Evolutionary conservation across 169 alveolate species (phyloP).

Genomic region (Plasmodium vivax): DNA sequence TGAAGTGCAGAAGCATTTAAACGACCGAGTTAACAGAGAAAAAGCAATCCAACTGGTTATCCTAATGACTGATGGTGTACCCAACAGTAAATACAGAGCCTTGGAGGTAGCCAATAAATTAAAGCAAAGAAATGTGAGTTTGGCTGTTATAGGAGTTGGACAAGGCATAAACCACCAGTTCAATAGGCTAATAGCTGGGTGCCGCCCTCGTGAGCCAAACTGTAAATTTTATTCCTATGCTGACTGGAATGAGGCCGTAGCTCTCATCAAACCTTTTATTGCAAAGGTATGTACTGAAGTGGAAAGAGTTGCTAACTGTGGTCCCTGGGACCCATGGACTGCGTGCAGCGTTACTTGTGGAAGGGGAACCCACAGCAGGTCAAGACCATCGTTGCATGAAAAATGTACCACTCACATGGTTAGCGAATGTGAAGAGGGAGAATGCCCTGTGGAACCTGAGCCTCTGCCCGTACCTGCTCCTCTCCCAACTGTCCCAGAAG

Average conservation of each 20-base stretch:
- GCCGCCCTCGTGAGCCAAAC: neutral
- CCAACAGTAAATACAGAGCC: neutral
- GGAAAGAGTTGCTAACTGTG: constrained; percentile 48
- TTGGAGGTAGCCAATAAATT: neutral
- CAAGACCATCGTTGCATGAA: constrained; percentile 22
- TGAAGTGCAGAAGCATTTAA: neutral
- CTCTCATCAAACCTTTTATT: constrained; percentile 38
- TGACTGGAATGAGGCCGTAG: constrained; percentile 7
- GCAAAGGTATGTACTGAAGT: constrained; percentile 40
- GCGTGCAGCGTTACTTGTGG: constrained; percentile 59
- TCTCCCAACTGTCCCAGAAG: neutral
- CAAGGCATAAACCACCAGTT: neutral
- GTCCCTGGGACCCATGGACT: constrained; percentile 48
- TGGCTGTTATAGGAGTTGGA: constrained; percentile 52
- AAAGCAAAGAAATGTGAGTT: neutral
- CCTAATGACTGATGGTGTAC: constrained; percentile 54
- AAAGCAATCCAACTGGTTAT: constrained; percentile 42
- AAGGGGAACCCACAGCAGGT: constrained; percentile 19
- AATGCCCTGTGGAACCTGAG: constrained; percentile 2
- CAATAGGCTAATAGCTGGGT: constrained; percentile 33
- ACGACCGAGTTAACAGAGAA: neutral
- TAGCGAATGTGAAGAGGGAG: neutral
- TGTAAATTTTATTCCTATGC: constrained; percentile 38
- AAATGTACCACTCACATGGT: constrained; percentile 6
- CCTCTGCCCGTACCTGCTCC: constrained; percentile 2